Evolutionary conservation across 2,329 filamentous ascomycete genomes (phyloP).

Genomic region (Colletotrichum plurivorum): DNA sequence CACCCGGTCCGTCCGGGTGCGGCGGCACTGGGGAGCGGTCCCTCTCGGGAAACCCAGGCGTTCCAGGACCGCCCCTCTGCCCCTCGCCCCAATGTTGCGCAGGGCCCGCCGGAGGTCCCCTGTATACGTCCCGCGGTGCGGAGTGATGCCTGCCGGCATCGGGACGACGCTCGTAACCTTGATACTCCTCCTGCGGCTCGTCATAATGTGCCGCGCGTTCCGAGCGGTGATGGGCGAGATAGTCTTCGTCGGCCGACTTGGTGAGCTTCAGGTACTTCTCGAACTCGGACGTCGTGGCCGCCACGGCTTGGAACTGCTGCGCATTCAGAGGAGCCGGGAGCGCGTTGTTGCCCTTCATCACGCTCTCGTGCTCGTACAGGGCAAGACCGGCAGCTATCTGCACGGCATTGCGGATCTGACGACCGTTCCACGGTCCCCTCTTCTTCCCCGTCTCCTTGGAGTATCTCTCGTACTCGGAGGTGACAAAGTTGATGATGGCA

Average conservation of each 20-base stretch:
- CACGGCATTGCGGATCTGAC: constrained; percentile 49
- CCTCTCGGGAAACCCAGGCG: background rate
- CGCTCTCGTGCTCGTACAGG: background rate
- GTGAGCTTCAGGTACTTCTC: constrained; percentile 2
- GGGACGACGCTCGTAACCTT: background rate
- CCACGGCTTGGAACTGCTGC: background rate
- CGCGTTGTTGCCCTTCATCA: background rate
- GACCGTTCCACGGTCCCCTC: constrained; percentile 47
- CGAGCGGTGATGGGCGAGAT: background rate
- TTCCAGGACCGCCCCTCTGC: background rate
- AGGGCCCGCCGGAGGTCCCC: background rate
- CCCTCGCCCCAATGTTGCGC: background rate
- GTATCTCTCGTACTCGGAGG: constrained; percentile 21
- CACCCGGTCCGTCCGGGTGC: background rate
- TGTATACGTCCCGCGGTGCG: background rate
- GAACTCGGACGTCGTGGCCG: background rate
- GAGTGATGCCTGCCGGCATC: background rate
- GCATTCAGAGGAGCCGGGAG: background rate
- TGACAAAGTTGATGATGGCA: constrained; percentile 38
- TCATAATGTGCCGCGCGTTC: background rate
- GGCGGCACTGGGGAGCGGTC: background rate
- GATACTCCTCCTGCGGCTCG: background rate
- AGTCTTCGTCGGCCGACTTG: background rate
- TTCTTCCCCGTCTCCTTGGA: background rate
- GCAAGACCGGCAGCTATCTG: constrained; percentile 9